Base-by-base conservation (phyloP, 257 asterid genomes). In the Nicotiana undulata region DNA sequence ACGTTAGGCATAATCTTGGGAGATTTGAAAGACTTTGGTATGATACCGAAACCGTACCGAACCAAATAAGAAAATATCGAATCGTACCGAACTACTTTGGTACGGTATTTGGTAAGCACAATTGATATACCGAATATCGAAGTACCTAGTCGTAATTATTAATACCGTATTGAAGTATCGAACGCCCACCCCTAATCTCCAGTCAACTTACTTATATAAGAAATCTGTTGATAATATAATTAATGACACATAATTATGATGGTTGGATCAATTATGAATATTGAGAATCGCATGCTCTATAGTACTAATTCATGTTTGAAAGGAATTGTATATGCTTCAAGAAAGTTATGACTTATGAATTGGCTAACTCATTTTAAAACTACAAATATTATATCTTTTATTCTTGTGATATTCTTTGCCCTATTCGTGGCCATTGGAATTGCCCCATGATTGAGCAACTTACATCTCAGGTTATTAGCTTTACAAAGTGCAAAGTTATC, bases 381-480 rank as follows among this genome's bases (percentile, higher is more conserved):
- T 13, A 55, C 13, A 18, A 56, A 6, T 18, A 56, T 0, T 8
- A 53, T n/a, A 53, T n/a, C 56, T 10, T 68, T 11, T 20, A 29
- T 37, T 9, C 32, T 68, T 20, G 13, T 11, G 77, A 40, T 10
- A 40, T 20, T 20, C 58, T 68, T 68, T 68, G 32, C 56, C 20
- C 77, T 40, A 68, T 10, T 20, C 11, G 8, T 40, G n/a, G 34
- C 60, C 77, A 72, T 72, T 72, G 60, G 24, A 44, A 72, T 72
- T 46, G 77, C 77, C 77, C 37, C 77, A 13, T 46, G 20, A 44
- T 46, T 44, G 77, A 46, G 77, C 77, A 72, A 72, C 60, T 22
- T 20, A 22, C 56, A 13, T 32, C 37, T 46, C 77, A 70, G 13
- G 32, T 72, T 46, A 22, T 72, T 46, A 44, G 37, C 56, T 46